Base-by-base conservation (phyloP, 768 basidiomycete species). In the Psilocybe azurescens region DNA sequence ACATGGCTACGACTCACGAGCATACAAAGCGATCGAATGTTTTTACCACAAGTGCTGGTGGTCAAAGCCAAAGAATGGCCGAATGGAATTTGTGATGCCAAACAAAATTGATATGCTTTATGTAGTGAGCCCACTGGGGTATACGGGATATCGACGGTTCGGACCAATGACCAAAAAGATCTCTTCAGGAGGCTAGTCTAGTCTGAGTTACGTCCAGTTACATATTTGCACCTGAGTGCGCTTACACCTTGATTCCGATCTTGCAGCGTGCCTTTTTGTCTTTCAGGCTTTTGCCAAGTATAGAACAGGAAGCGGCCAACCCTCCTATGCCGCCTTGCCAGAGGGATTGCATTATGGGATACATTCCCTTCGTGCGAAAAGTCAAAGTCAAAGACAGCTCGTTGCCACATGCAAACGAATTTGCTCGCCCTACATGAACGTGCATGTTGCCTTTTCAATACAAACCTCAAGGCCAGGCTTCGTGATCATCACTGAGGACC, bases 181-280 rank as follows among this genome's bases (percentile, higher is more conserved):
- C 62, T 58, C 46, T 52, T 60, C 55, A 41, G 58, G 62, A 53
- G 41, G 29, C 32, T 46, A 51, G 32, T 58, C 56, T 50, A 44
- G 39, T 11, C 24, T 24, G 24, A 24, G 24, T 24, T 39, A 39
- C 38, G 38, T 39, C 38, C 29, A 18, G 38, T 39, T 58, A 44
- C 52, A 58, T 51, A 36, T 56, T 56, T 58, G 30, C 56, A 52
- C 46, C 58, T 41, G 33, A 50, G 30, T 53, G 33, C 39, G 51
- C 49, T 32, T 32, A 50, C n/a, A 51, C 32, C 46, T 46, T 60
- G 58, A 64, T 60, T 60, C 48, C 54, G 29, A 64, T 64, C 58
- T 60, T 47, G 24, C 30, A 51, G 28, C 41, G 48, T 63, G 28
- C 47, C 33, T 56, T 63, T 62, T 63, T 58, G 56, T 55, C 38